Evolutionary conservation across 2,329 filamentous ascomycete genomes (phyloP).

Genomic region (Aaosphaeria pasadenensis): DNA sequence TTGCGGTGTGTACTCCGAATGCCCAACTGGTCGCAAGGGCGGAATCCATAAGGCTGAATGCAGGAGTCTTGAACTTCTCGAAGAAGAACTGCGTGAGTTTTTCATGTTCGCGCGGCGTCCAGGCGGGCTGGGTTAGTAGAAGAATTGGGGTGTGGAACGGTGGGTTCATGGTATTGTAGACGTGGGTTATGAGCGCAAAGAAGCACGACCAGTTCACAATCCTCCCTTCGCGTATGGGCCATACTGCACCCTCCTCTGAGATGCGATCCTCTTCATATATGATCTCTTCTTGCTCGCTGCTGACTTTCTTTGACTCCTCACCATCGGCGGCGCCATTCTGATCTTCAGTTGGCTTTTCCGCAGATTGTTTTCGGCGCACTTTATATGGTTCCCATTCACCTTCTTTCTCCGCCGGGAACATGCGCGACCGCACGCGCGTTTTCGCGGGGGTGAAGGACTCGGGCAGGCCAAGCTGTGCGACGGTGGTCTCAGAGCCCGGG

Average conservation of each 20-base stretch:
- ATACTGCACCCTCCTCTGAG: slow-evolving; percentile 84
- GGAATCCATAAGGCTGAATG: slow-evolving; percentile 85
- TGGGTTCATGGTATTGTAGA: slow-evolving; percentile 84
- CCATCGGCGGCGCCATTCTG: slow-evolving; percentile 17
- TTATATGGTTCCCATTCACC: slow-evolving; percentile 81
- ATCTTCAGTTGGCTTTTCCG: slow-evolving; percentile 10
- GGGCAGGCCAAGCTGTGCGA: slow-evolving; percentile 84
- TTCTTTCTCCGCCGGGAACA: slow-evolving; percentile 78
- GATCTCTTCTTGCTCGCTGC: slow-evolving; percentile 55
- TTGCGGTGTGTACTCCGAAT: slow-evolving; percentile 78
- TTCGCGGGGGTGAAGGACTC: slow-evolving; percentile 91
- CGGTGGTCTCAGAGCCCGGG: slow-evolving; percentile 82
- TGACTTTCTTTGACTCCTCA: slow-evolving; percentile 21
- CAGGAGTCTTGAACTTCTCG: slow-evolving; percentile 93
- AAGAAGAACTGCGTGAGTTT: slow-evolving; percentile 91
- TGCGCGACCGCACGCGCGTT: slow-evolving; percentile 83
- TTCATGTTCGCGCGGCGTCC: slow-evolving; percentile 86
- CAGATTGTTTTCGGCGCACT: slow-evolving; percentile 52
- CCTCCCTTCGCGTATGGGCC: slow-evolving; percentile 76
- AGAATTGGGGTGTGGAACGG: slow-evolving; percentile 93
- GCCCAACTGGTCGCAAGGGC: slow-evolving; percentile 77
- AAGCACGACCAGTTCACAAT: slow-evolving; percentile 92
- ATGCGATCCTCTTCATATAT: slow-evolving; percentile 87
- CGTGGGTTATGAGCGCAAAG: slow-evolving; percentile 87
- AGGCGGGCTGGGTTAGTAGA: slow-evolving; percentile 83